Percentiles rank a stretch among this genome's conserved stretches.
phyloP scores from a whole-genome alignment of 2,329 filamentous ascomycete species.

The Biscogniauxia marginata region DNA sequence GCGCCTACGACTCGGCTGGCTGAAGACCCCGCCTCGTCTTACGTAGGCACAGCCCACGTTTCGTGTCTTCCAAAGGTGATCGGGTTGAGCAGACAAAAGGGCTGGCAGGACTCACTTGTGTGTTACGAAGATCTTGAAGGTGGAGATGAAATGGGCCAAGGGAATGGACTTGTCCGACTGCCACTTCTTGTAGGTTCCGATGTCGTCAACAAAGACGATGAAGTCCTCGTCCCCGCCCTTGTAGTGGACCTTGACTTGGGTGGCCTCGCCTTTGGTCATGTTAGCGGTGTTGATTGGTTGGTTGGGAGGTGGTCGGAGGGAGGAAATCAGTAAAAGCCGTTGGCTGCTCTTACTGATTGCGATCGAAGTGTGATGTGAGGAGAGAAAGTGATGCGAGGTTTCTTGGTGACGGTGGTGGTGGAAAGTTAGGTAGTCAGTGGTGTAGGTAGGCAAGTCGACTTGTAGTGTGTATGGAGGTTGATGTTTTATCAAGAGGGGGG shows the following conservation, averaged over 20 bases:
- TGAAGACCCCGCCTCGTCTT: not conserved
- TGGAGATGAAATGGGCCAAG: conserved; percentile 78
- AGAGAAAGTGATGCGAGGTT: not conserved
- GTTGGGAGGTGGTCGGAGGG: not conserved
- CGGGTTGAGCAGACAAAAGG: not conserved
- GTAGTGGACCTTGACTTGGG: conserved; percentile 78
- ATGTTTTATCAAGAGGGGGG: not conserved
- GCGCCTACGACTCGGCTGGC: conserved; percentile 3
- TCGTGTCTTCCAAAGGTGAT: not conserved
- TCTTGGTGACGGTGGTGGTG: not conserved
- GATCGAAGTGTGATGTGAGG: not conserved
- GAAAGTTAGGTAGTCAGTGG: not conserved
- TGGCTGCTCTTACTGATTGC: not conserved
- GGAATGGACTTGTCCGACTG: conserved; percentile 74
- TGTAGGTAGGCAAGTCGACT: not conserved
- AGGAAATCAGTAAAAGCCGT: not conserved
- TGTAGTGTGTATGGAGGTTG: not conserved
- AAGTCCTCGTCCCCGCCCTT: conserved; percentile 66
- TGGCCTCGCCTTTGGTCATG: conserved; percentile 72
- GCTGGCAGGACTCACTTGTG: conserved; percentile 68
- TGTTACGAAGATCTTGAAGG: conserved; percentile 87
- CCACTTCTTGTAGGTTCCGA: conserved; percentile 74
- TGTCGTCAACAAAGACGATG: conserved; percentile 58
- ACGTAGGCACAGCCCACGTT: not conserved
- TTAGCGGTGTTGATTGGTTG: conserved; percentile 30